phyloP scores from a whole-genome alignment of 768 basidiomycete genomes.

The Daedalea quercina region DNA sequence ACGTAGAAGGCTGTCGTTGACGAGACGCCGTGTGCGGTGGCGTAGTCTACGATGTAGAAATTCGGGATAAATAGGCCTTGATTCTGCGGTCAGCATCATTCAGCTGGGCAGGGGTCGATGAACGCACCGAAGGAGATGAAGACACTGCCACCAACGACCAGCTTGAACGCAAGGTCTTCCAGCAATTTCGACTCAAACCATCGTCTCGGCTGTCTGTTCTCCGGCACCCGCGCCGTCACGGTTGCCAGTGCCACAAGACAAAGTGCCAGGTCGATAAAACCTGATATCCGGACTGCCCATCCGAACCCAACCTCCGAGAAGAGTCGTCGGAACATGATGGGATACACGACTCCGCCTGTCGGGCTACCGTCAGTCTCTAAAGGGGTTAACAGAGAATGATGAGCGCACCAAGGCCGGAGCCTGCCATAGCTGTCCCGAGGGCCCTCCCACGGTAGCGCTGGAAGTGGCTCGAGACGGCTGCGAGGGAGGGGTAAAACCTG shows the following conservation, averaged over 20 bases:
- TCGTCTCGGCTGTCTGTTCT: constrained; percentile 13
- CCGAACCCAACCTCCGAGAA: constrained; percentile 51
- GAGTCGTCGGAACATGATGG: constrained; percentile 54
- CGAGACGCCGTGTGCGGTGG: constrained; percentile 34
- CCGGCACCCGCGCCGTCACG: constrained; percentile 30
- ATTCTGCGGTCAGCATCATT: neutral
- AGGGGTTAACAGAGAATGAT: neutral
- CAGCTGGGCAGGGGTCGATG: neutral
- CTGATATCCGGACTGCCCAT: constrained; percentile 56
- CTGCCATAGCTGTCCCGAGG: constrained; percentile 61
- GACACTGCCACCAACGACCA: constrained; percentile 48
- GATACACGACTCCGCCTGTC: constrained; percentile 60
- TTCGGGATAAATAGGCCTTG: constrained; percentile 69
- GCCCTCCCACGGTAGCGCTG: constrained; percentile 59
- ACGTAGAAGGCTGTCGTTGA: constrained; percentile 42
- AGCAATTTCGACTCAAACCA: constrained; percentile 25
- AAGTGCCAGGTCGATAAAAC: constrained; percentile 40
- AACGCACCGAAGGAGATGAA: constrained; percentile 55
- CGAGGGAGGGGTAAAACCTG: constrained; percentile 65
- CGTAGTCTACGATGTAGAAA: constrained; percentile 62
- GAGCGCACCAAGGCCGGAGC: constrained; percentile 51
- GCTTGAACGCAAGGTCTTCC: constrained; percentile 43
- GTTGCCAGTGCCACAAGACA: constrained; percentile 41
- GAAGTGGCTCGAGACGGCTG: constrained; percentile 64
- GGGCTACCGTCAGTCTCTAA: constrained; percentile 13